Percentiles rank a stretch among this genome's conserved stretches.
phyloP scores from a whole-genome alignment of 768 basidiomycete genomes.

The Tylopilus rubrobrunneus region DNA sequence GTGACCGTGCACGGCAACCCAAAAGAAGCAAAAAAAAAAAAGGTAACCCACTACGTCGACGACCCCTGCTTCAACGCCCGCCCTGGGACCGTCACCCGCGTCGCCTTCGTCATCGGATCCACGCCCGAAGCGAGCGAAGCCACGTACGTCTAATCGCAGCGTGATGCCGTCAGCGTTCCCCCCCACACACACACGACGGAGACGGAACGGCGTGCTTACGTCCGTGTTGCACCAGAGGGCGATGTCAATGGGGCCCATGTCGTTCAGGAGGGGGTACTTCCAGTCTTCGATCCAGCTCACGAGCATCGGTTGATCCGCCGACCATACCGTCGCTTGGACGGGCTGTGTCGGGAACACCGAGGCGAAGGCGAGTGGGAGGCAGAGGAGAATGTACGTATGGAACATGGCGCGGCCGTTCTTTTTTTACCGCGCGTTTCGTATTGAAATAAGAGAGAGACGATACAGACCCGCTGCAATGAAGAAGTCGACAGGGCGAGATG shows the following conservation, averaged over 20 bases:
- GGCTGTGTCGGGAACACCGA: constrained; percentile 53
- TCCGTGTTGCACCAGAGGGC: constrained; percentile 43
- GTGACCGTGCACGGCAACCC: too few species aligned
- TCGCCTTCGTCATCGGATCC: constrained; percentile 29
- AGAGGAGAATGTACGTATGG: not conserved
- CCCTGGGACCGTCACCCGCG: constrained; percentile 29
- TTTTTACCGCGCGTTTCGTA: not conserved
- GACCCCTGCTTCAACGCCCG: constrained; percentile 20
- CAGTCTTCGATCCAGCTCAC: constrained; percentile 53
- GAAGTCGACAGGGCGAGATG: constrained; percentile 5
- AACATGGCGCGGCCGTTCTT: constrained; percentile 3
- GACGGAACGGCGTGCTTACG: constrained; percentile 26
- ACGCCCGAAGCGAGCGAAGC: constrained; percentile 43
- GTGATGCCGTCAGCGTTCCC: not conserved
- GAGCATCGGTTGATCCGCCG: constrained; percentile 38
- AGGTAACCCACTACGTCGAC: constrained; percentile 33
- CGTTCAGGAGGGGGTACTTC: constrained; percentile 35
- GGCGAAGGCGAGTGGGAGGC: constrained; percentile 22
- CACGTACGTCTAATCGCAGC: constrained; percentile 32
- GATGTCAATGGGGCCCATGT: constrained; percentile 43
- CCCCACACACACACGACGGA: not conserved
- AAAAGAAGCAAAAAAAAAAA: too few species aligned
- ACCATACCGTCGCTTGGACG: constrained; percentile 40
- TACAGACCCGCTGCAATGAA: constrained; percentile 30
- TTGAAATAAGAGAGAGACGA: not conserved